Conservation (phyloP, 2,329 filamentous ascomycete species). For the Grosmannia clavigera region DNA sequence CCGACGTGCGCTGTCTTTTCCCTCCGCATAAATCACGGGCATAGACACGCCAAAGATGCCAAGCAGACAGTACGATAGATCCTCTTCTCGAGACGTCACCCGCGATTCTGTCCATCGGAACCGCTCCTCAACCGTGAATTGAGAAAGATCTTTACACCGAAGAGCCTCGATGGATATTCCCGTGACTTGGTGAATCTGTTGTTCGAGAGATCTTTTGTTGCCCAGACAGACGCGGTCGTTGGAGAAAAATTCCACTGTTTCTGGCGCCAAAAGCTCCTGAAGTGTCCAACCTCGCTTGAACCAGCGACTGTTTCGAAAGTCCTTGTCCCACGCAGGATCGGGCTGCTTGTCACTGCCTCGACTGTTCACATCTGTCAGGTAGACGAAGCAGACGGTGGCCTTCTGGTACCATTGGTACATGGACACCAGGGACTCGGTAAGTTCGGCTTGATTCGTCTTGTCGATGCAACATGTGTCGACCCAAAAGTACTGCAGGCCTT, state of each 20-base stretch:
- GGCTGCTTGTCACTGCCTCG: not conserved
- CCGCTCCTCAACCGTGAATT: conserved; percentile 14
- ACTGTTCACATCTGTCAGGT: conserved; percentile 4
- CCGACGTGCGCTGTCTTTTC: not conserved
- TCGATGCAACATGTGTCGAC: conserved; percentile 12
- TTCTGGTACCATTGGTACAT: conserved; percentile 10
- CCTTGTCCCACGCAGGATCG: not conserved
- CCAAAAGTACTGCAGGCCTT: conserved; percentile 6
- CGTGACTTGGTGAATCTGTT: conserved; percentile 15
- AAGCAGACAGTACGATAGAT: conserved; percentile 12
- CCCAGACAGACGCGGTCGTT: conserved; percentile 13
- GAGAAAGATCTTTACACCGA: conserved; percentile 6
- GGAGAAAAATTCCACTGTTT: conserved; percentile 17
- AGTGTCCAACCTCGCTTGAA: conserved; percentile 13
- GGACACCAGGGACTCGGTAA: conserved; percentile 5
- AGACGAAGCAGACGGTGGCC: conserved; percentile 4
- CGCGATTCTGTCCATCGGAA: conserved; percentile 11
- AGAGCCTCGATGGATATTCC: conserved; percentile 12
- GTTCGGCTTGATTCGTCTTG: conserved; percentile 3
- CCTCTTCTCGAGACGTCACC: conserved; percentile 9
- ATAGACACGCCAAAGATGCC: conserved; percentile 12
- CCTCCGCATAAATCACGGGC: conserved; percentile 12
- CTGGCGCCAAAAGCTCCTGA: conserved; percentile 15
- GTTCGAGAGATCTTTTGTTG: conserved; percentile 13
- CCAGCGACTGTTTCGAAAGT: conserved; percentile 3